A percentile compares a stretch with the other conserved stretches of the same genome.
These are phyloP conservation scores for Paradendryphiella salina DNA, from an alignment of 2,329 filamentous ascomycete genomes.

Conservation along the genomic window DNA sequence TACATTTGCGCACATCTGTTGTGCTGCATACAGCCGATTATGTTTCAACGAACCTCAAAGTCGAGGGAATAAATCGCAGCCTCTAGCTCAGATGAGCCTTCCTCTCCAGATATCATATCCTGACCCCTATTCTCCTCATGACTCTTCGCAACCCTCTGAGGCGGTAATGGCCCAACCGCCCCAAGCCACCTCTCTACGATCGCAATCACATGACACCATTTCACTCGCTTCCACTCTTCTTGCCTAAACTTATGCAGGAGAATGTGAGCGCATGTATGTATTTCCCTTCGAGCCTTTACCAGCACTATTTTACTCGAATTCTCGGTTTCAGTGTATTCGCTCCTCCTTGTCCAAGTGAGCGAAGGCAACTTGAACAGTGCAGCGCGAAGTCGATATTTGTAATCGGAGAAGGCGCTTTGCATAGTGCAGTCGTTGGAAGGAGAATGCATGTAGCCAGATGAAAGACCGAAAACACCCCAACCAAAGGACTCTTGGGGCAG, in stretches of 20 bases:
- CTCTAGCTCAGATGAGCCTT: no score
- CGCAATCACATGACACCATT: constrained; percentile 24
- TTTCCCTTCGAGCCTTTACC: constrained; percentile 17
- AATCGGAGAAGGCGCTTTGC: constrained; percentile 7
- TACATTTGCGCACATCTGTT: no score
- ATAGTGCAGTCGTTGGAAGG: not conserved
- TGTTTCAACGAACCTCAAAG: no score
- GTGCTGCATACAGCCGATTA: no score
- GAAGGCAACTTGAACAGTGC: constrained; percentile 17
- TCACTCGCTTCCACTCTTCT: constrained; percentile 19
- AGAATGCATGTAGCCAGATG: constrained; percentile 21
- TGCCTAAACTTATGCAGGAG: constrained; percentile 21
- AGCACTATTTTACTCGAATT: constrained; percentile 5
- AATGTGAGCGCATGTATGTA: constrained; percentile 23
- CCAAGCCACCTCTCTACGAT: constrained; percentile 26
- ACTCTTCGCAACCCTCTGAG: no score
- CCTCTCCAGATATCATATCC: no score
- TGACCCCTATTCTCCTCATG: no score
- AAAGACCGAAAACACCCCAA: constrained; percentile 25
- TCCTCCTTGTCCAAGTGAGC: constrained; percentile 5
- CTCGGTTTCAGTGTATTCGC: not conserved
- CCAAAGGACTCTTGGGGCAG: constrained; percentile 22
- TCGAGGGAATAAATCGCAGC: no score
- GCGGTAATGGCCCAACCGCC: not conserved
- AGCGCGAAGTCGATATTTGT: constrained; percentile 18